phyloP scores from a whole-genome alignment of 306 rosid species.

The Sechiopsis laciniata region DNA sequence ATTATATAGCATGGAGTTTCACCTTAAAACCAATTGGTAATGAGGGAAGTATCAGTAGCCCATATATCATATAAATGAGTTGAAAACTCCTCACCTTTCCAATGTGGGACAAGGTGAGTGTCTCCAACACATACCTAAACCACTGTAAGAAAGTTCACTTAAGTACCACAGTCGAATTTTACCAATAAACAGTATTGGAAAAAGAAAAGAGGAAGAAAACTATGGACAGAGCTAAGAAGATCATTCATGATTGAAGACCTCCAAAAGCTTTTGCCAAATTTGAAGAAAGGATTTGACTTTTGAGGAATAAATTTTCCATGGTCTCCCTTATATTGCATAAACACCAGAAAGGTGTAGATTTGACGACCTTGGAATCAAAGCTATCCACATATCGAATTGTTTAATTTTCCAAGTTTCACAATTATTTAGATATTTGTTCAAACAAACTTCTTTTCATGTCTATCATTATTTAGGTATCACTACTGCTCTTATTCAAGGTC shows the following conservation, averaged over 20 bases:
- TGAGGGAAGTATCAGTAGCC: too few relatives aligned
- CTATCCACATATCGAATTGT: neutral
- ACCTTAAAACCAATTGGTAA: too few relatives aligned
- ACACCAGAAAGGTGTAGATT: neutral
- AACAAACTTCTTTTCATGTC: neutral
- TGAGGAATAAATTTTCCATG: neutral
- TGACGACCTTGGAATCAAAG: neutral
- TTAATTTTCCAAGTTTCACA: neutral
- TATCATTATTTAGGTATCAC: too few relatives aligned
- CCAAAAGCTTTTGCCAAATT: slow-evolving; percentile 1
- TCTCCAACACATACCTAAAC: too few relatives aligned
- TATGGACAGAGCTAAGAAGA: neutral
- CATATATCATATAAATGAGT: too few relatives aligned
- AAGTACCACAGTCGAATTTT: neutral
- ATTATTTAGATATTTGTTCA: neutral
- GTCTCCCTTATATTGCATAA: neutral
- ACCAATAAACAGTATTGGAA: neutral
- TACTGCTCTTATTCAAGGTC: neutral
- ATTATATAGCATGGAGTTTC: too few relatives aligned
- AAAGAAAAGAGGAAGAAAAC: neutral
- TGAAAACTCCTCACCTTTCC: too few relatives aligned
- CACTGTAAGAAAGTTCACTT: neutral
- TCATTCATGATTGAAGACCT: neutral
- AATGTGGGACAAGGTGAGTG: too few relatives aligned
- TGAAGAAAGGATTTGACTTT: neutral